Conservation (phyloP, 2,329 filamentous ascomycete species). For the Spiromastix sp. region DNA sequence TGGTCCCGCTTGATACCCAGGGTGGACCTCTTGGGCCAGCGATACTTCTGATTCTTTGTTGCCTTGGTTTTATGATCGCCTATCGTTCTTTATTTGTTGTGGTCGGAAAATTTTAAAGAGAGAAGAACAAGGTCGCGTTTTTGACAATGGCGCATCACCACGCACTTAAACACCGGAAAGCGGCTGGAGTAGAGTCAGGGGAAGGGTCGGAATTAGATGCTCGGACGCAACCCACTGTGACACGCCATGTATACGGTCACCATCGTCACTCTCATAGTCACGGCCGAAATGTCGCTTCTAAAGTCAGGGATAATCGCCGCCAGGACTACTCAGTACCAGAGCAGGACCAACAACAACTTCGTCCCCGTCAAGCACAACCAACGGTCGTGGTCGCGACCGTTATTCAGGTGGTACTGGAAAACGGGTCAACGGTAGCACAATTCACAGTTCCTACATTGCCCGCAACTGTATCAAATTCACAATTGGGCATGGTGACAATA, state of each 20-base stretch:
- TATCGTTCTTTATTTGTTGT: not conserved
- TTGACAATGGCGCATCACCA: too few species aligned
- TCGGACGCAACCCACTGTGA: not conserved
- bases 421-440: slow-evolving; percentile 14
- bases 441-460: slow-evolving; percentile 17
- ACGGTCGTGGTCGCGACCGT: slow-evolving; percentile 12
- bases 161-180: too few species aligned
- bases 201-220: not conserved
- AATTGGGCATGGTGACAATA: slow-evolving; percentile 15
- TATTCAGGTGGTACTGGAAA: slow-evolving; percentile 14
- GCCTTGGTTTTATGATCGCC: not conserved
- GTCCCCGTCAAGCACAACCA: slow-evolving; percentile 7
- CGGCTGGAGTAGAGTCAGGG: too few species aligned
- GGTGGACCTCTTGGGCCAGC: not conserved
- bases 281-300: not conserved
- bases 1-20: too few species aligned
- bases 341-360: not conserved
- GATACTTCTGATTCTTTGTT: not conserved
- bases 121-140: too few species aligned
- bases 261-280: not conserved
- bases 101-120: too few species aligned
- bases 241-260: not conserved
- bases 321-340: not conserved
- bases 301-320: not conserved
- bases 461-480: slow-evolving; percentile 15